A percentile compares a stretch with the other conserved stretches of the same genome.
Evolutionary conservation across 345 rosid species (phyloP).

Genomic region (Angophora floribunda): DNA sequence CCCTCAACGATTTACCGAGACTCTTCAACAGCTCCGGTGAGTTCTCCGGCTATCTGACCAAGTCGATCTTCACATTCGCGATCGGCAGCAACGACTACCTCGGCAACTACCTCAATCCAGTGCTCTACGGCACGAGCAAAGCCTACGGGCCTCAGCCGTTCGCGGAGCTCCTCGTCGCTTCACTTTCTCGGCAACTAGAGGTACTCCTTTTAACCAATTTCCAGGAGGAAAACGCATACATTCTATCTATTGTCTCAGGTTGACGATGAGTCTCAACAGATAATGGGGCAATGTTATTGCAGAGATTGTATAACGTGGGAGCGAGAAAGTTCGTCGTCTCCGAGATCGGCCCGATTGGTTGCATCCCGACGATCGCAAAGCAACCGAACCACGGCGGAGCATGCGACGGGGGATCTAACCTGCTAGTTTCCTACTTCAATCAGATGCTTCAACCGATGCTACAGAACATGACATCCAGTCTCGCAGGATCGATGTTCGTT

Average conservation of each 20-base stretch:
- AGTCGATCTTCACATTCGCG: slow-evolving; percentile 20
- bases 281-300: not conserved
- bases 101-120: not conserved
- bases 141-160: slow-evolving; percentile 7
- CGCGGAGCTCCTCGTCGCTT: slow-evolving; percentile 10
- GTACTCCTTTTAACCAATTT: too few species aligned
- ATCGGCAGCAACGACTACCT: slow-evolving; percentile 38
- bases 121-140: not conserved
- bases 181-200: not conserved
- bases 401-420: slow-evolving; percentile 21
- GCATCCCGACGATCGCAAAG: slow-evolving; percentile 22
- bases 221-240: not conserved
- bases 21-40: slow-evolving; percentile 4
- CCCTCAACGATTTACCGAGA: not conserved
- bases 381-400: not conserved
- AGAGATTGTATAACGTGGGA: slow-evolving; percentile 23
- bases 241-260: not conserved
- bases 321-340: slow-evolving; percentile 26
- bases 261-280: not conserved
- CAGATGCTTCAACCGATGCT: slow-evolving; percentile 12
- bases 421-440: slow-evolving; percentile 15
- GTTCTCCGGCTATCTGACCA: slow-evolving; percentile 10
- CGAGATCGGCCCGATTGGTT: slow-evolving; percentile 41
- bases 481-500: slow-evolving; percentile 14
- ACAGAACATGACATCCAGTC: slow-evolving; percentile 11